Percentiles rank a stretch among this genome's conserved stretches.
Conservation (phyloP, 2,329 filamentous ascomycete genomes). For the Colletotrichum australisinense region DNA sequence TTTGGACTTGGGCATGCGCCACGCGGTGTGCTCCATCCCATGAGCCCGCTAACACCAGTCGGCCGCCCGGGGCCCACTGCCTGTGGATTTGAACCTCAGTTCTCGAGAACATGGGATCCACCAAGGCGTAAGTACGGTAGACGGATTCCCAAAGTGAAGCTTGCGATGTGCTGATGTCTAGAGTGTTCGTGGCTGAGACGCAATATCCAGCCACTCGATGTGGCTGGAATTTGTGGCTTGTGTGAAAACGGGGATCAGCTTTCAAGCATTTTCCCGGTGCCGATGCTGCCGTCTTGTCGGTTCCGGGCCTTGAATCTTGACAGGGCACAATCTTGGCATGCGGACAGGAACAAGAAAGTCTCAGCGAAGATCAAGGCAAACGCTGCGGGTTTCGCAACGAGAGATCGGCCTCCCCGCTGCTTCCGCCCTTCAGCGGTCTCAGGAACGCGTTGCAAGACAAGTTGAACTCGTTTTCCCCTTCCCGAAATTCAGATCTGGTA, state of each 20-base stretch:
- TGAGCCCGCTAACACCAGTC: not conserved
- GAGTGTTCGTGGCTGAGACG: not conserved
- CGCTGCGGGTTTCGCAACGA: not conserved
- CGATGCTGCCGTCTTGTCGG: not conserved
- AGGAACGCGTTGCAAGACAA: not conserved
- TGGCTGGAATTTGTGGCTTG: not conserved
- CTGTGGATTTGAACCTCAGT: not conserved
- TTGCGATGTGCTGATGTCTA: not conserved
- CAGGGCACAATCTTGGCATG: not conserved
- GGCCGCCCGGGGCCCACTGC: not conserved
- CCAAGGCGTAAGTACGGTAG: not conserved
- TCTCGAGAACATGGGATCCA: not conserved
- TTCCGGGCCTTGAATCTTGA: not conserved
- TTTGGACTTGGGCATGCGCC: not conserved
- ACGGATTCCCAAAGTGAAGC: not conserved
- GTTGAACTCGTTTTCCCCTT: not conserved
- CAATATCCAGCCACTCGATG: too few relatives aligned
- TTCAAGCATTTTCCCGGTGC: not conserved
- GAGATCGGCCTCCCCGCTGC: not conserved
- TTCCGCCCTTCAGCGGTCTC: not conserved
- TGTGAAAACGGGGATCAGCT: not conserved
- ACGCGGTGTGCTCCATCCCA: not conserved
- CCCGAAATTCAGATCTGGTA: not conserved
- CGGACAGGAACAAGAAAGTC: constrained; percentile 5
- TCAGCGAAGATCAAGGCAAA: not conserved